Base-by-base conservation (phyloP, 129 eudicot species). In the Artemisia annua region DNA sequence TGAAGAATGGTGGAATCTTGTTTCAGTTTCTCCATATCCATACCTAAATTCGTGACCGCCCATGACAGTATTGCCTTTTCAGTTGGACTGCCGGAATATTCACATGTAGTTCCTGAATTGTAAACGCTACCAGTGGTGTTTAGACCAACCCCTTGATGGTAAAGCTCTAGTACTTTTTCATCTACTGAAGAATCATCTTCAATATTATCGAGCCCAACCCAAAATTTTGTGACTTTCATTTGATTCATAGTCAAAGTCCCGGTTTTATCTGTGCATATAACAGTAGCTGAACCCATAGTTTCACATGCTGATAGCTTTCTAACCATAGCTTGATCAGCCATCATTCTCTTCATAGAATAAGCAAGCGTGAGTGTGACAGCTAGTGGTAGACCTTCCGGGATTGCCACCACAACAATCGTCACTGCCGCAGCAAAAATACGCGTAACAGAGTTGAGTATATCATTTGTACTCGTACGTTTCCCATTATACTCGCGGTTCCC, bases 1-100 rank as follows among this genome's bases (percentile, higher is more conserved):
- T 78, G 83, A 63, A 88, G 81, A 53, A 88, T 65, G 10, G 72
- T 49, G 15, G 72, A 81, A 48, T 50, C 72, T 63, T 73, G 78
- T 78, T 85, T 83, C 60, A 79, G 16, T 28, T 73, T 67, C 53
- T 88, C 87, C 66, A 79, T 81, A 73, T 85, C 87, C 91, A 88
- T 79, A 2, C 78, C 78, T 63, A 88, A 75, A 22, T 77, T 80
- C 50, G 24, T 32, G 73, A 79, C 81, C 32, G 95, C 91, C 95
- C 95, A 88, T 2, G 82, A 75, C 7, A 88, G 83, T 50, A 88
- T 79, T 3, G 95, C 95, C 28, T 88, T 88, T 73, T 85, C 95
- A 14, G 95, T 88, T 3, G 91, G 88, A 35, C 91, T 85, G 14
- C 90, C 95, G 0, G 83, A 85, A 59, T 75, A 78, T 82, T 85